Base-by-base conservation (phyloP, 2,329 filamentous ascomycete species). In the Stylonectria norvegica region DNA sequence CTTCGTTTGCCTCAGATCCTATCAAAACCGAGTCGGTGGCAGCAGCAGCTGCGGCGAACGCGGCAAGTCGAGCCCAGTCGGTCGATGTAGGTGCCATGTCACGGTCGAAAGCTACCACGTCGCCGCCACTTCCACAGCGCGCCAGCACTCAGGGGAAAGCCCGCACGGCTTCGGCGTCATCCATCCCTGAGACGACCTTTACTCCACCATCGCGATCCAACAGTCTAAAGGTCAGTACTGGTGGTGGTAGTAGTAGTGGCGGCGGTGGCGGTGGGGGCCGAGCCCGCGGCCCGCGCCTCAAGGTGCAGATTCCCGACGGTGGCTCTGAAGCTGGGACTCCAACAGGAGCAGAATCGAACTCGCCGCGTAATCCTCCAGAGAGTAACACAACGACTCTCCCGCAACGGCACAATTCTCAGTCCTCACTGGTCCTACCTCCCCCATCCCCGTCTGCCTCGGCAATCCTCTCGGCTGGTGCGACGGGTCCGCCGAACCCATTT, bases 251-350 rank as follows among this genome's bases (percentile, higher is more conserved):
- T n/a, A 16, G 30, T 14, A 14, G 8, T 15, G 68, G 75, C 9
- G 53, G 55, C 4, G 40, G 53, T 41, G 70, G 77, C 8, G 80
- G 79, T 40, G 81, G 80, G 7, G 82, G 86, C 56, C 78, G 90
- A 39, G 90, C 93, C 6, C 78, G 89, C 38, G 63, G 65, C 5
- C 93, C 93, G 3, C 80, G 88, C 38, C 73, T 98, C 33, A 95
- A 88, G 54, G 89, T 98, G 4, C 89, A 96, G 59, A 98, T 98
- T 56, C 93, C 93, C 0, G 91, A 89, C 51, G 93, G 95, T 57
- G 81, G 83, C 28, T 94, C 89, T 8, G 89, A 95, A 53, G 71
- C 71, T 32, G 87, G 46, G 5, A 52, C 82, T 42, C 85, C 78
- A 45, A 85, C 81, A 32, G 87, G 85, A 3, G 87, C 76, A 33